A percentile compares a stretch with the other conserved stretches of the same genome.
These are phyloP conservation scores for Fusarium sp. DNA, from an alignment of 2,329 filamentous ascomycete species.

Conservation along the genomic window DNA sequence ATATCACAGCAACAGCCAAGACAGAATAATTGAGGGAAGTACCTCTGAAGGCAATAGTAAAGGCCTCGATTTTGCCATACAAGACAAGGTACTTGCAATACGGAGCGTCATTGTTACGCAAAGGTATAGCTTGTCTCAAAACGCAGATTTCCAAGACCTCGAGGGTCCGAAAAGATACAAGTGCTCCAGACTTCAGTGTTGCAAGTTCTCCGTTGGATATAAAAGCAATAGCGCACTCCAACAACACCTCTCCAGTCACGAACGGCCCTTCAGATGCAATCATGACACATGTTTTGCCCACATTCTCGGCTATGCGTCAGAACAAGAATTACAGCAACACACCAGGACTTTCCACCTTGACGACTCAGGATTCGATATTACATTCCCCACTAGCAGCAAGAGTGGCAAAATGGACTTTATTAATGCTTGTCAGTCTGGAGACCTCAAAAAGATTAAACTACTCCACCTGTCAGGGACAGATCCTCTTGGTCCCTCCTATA, in stretches of 20 bases:
- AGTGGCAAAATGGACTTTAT: accelerated
- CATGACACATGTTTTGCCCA: accelerated
- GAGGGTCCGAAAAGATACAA: background rate
- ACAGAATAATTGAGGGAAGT: too few relatives aligned
- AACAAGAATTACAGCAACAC: background rate
- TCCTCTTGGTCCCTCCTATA: too few relatives aligned
- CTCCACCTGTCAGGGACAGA: too few relatives aligned
- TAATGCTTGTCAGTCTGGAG: background rate
- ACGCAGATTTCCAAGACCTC: accelerated
- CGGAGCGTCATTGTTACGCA: accelerated
- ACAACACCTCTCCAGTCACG: accelerated
- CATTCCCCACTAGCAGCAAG: accelerated
- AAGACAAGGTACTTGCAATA: accelerated
- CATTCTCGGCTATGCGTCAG: accelerated
- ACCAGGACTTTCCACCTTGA: background rate
- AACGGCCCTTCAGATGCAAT: background rate
- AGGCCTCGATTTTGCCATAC: background rate
- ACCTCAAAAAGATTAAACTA: too few relatives aligned
- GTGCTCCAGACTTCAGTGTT: background rate
- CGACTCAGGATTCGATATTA: accelerated
- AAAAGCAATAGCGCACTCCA: accelerated
- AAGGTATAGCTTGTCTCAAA: accelerated
- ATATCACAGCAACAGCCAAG: too few relatives aligned
- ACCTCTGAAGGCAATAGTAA: too few relatives aligned
- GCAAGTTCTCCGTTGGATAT: background rate